Evolutionary conservation across 306 rosid genomes (phyloP), one percentile per base, ranked within the genome.

Genomic region (Casuarina cunninghamiana): DNA sequence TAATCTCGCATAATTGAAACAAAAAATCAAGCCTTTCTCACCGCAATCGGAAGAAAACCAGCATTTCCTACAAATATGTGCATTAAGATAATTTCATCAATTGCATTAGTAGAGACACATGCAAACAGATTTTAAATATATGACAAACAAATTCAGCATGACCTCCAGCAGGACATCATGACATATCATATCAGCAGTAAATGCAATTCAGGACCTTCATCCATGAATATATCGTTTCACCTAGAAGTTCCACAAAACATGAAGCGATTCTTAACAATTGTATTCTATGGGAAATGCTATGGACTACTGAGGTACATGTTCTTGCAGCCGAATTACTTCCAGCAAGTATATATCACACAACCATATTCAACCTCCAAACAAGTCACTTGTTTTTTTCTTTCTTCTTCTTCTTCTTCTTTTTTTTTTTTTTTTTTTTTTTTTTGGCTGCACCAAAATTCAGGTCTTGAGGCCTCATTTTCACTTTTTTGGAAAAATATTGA

Each of bases 201-300:
- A 35, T 37, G 43, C 44, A 62, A 62, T n/a, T 35, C 42, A 62
- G 13, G 69, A 62, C 10, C 45, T 37, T 62, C 21, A 58, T 62
- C 69, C 69, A 37, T 2, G 2, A 58, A 26, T 58, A 11, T 38
- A 37, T 35, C 3, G 42, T 62, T 37, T 62, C 69, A 62, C 44
- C 44, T 35, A 62, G n/a, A 35, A 58, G 69, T 62, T 62, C 44
- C 69, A 35, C 7, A 62, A 37, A 66, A n/a, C 71, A 66, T 13
- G 38, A 67, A 5, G n/a, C 41, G 15, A 15, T 38, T 38, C 43
- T 16, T 6, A n/a, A 67, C 71, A 16, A 15, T 67, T 67, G 6
- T 17, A 16, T 17, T 67, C 49, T 17, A 42, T 66, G 50, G 42
- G 6, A 58, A 35, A 42, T 66, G 50, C 9, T 15, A 17, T 16